These are phyloP conservation scores for Yamadazyma friedrichii DNA, from an alignment of 1,139 yeast genomes.

Conservation along the genomic window DNA sequence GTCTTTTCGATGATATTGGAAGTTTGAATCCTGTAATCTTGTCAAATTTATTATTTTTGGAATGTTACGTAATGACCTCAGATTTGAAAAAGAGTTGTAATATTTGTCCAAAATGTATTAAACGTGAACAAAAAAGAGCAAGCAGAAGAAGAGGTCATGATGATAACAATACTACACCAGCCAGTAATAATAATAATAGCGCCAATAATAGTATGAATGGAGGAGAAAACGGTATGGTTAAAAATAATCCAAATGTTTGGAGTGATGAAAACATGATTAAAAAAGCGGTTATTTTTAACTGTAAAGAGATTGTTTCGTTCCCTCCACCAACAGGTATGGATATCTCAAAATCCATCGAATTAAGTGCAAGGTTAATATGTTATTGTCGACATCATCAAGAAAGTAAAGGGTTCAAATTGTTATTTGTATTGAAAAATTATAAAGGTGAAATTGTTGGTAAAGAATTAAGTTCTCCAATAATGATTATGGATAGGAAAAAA, in stretches of 20 bases:
- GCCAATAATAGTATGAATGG: neutral
- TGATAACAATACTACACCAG: neutral
- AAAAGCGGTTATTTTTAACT: conserved; percentile 85
- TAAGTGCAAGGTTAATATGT: conserved; percentile 87
- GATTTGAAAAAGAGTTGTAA: conserved; percentile 57
- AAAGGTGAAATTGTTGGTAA: conserved; percentile 67
- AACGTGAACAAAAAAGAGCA: conserved; percentile 91
- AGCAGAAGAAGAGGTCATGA: conserved; percentile 70
- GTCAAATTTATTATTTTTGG: conserved; percentile 58
- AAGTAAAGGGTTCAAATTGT: conserved; percentile 70
- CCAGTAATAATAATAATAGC: neutral
- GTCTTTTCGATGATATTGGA: conserved; percentile 49
- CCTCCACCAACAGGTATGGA: conserved; percentile 57
- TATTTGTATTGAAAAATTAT: conserved; percentile 66
- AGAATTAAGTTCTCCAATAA: conserved; percentile 67
- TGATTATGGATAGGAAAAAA: conserved; percentile 93
- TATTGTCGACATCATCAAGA: conserved; percentile 95
- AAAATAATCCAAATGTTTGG: conserved; percentile 54
- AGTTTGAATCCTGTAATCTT: conserved; percentile 44
- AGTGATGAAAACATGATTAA: conserved; percentile 75
- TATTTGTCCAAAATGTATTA: conserved; percentile 84
- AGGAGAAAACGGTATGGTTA: conserved; percentile 25
- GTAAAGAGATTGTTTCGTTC: conserved; percentile 80
- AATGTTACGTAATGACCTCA: conserved; percentile 64
- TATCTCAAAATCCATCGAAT: conserved; percentile 53